Conservation (phyloP, 1,284 basidiomycete species). For the Cystobasidium pallidum region DNA sequence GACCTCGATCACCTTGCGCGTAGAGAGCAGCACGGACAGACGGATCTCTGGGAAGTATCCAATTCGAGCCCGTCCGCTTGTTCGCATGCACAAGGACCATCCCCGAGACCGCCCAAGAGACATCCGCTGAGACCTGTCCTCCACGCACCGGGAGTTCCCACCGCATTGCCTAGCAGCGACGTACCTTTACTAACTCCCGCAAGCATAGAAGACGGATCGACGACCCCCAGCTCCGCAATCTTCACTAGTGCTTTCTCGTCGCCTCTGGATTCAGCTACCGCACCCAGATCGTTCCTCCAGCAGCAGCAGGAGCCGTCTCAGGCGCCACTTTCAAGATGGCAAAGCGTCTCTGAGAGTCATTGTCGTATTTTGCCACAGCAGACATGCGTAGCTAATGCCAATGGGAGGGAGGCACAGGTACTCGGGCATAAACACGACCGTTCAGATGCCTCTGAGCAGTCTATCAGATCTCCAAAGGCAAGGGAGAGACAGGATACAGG, state of each 20-base stretch:
- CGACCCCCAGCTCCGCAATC: not conserved
- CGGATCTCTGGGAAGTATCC: not conserved
- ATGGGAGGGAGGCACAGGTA: not conserved
- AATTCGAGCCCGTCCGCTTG: not conserved
- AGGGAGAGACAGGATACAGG: not conserved
- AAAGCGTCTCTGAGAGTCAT: not conserved
- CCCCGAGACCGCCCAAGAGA: conserved; percentile 3
- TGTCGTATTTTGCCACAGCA: not conserved
- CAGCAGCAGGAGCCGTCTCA: not conserved
- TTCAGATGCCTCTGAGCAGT: conserved; percentile 5
- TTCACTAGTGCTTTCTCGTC: conserved; percentile 14
- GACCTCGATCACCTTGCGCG: not conserved
- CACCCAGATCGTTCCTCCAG: conserved; percentile 1
- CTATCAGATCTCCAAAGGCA: conserved; percentile 2
- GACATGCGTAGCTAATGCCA: not conserved
- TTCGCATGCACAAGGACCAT: not conserved
- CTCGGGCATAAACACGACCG: not conserved
- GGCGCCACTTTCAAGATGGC: not conserved
- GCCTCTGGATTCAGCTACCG: conserved; percentile 11
- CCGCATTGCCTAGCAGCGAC: not conserved
- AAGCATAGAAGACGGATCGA: not conserved
- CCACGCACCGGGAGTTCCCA: not conserved
- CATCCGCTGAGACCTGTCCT: conserved; percentile 5
- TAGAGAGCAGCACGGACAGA: not conserved
- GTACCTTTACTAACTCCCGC: not conserved